Evolutionary conservation across 768 basidiomycete species (phyloP), one percentile per base, ranked within the genome.

Genomic region (Chalciporus chontae): DNA sequence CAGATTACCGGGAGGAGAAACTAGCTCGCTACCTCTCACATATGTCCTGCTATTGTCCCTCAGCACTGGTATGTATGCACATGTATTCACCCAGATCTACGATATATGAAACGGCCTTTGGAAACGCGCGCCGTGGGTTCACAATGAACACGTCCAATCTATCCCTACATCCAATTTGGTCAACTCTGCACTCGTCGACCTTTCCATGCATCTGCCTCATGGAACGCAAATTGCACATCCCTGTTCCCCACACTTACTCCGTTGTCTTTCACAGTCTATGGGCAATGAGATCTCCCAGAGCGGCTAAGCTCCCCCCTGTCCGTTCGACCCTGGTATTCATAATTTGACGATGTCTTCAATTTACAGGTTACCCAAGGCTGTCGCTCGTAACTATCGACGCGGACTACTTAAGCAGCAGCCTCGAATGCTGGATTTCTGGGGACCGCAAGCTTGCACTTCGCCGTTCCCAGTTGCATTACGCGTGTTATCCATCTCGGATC

Each of bases 201-300:
- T 39, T 14, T 36, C 36, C 61, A 52, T 27, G 58, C 47, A 27
- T 27, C 42, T 47, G 29, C 58, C 54, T 52, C 54, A 27, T 50
- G 50, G 55, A 39, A 39, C 19, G 21, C n/a, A 27, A 21, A 17
- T 34, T 13, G 13, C 27, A 15, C 39, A 14, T 34, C 45, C 37
- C 37, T 17, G 19, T 50, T 39, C 38, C 15, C 34, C 5, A 9
- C 29, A 31, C 13, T 31, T 31, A 2, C 34, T 36, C 34, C n/a
- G 10, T 36, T 36, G 15, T 15, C 5, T 15, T 36, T 14, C 8
- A 36, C 34, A 7, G 9, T 36, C 34, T n/a, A n/a, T 36, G 34
- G 34, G 34, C n/a, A 31, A 15, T 36, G 34, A 36, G n/a, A n/a
- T 36, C 5, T n/a, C 34, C 39, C 36, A 24, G 43, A 39, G 26